Percentiles rank a stretch among this genome's conserved stretches.
phyloP scores from a whole-genome alignment of 352 stramenopile species.

The Pythium aphanidermatum region DNA sequence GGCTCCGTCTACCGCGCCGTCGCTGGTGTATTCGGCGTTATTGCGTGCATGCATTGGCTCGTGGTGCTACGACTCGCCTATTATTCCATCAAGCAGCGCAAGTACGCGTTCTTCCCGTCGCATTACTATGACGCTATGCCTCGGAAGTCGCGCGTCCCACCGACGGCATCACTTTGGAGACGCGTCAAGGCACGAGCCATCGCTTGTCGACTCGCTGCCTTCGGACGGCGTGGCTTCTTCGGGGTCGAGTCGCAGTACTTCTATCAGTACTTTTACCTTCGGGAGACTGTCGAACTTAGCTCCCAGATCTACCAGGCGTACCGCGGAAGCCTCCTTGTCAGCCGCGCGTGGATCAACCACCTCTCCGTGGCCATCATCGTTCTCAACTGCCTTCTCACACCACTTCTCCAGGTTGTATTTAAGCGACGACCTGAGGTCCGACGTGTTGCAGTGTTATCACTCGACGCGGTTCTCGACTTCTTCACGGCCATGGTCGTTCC shows the following conservation, averaged over 20 bases:
- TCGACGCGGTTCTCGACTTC: slow-evolving; percentile 25
- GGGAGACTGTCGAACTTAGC: slow-evolving; percentile 16
- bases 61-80: slow-evolving; percentile 12
- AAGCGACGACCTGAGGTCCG: slow-evolving; percentile 7
- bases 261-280: slow-evolving; percentile 13
- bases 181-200: background rate
- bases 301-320: slow-evolving; percentile 19
- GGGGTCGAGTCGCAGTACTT: slow-evolving; percentile 20
- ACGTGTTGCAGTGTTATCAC: slow-evolving; percentile 21
- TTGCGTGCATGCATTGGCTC: slow-evolving; percentile 13
- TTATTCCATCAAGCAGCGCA: slow-evolving; percentile 15
- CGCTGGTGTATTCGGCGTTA: slow-evolving; percentile 13
- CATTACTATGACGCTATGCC: slow-evolving; percentile 6
- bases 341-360: slow-evolving; percentile 24
- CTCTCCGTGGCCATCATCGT: slow-evolving; percentile 21
- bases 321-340: slow-evolving; percentile 12
- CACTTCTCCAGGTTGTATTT: slow-evolving; percentile 18
- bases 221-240: slow-evolving; percentile 8
- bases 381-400: slow-evolving; percentile 22
- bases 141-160: background rate
- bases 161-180: slow-evolving; percentile 3
- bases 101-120: slow-evolving; percentile 18
- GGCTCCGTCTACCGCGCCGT: slow-evolving; percentile 17
- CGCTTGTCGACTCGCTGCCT: slow-evolving; percentile 2
- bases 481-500: slow-evolving; percentile 20